Percentiles rank a stretch among this genome's conserved stretches.
phyloP scores from a whole-genome alignment of 192 early-diverging fungal genomes.

The Coemansia sp. region DNA sequence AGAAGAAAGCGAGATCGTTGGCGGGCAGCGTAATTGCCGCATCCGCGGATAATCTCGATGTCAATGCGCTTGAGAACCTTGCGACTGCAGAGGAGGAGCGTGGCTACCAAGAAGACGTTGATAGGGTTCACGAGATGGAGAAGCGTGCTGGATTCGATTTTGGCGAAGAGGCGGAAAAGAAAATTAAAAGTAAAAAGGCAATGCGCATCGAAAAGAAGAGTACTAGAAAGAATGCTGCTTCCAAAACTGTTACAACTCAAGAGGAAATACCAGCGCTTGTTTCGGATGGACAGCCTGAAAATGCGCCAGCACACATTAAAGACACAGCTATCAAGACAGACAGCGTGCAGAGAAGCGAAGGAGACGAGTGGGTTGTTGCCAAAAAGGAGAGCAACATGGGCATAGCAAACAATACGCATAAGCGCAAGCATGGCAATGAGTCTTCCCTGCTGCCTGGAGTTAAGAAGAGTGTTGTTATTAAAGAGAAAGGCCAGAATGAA shows the following conservation, averaged over 20 bases:
- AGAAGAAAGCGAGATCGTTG: constrained; percentile 18
- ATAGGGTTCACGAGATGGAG: constrained; percentile 43
- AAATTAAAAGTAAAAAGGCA: constrained; percentile 28
- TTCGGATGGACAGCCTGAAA: not conserved
- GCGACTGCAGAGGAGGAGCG: constrained; percentile 42
- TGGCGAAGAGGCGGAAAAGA: constrained; percentile 9
- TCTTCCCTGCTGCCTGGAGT: constrained; percentile 20
- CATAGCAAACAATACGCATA: not conserved
- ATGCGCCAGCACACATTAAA: not conserved
- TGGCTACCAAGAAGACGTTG: constrained; percentile 36
- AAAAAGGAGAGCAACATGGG: constrained; percentile 12
- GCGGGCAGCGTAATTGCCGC: constrained; percentile 16
- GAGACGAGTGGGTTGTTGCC: constrained; percentile 20
- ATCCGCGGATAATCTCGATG: constrained; percentile 23
- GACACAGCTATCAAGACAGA: not conserved
- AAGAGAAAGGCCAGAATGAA: constrained; percentile 12
- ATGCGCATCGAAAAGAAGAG: constrained; percentile 39
- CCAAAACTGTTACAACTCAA: not conserved
- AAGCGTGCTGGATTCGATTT: constrained; percentile 25
- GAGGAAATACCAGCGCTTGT: constrained; percentile 30
- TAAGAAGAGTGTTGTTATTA: constrained; percentile 24
- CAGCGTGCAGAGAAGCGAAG: not conserved
- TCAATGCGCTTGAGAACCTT: constrained; percentile 40
- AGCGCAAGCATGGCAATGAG: constrained; percentile 14
- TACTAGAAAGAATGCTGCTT: not conserved